A percentile compares a stretch with the other conserved stretches of the same genome.
These are phyloP conservation scores for Candolleomyces eurysporus DNA, from an alignment of 768 basidiomycete genomes.

Conservation along the genomic window DNA sequence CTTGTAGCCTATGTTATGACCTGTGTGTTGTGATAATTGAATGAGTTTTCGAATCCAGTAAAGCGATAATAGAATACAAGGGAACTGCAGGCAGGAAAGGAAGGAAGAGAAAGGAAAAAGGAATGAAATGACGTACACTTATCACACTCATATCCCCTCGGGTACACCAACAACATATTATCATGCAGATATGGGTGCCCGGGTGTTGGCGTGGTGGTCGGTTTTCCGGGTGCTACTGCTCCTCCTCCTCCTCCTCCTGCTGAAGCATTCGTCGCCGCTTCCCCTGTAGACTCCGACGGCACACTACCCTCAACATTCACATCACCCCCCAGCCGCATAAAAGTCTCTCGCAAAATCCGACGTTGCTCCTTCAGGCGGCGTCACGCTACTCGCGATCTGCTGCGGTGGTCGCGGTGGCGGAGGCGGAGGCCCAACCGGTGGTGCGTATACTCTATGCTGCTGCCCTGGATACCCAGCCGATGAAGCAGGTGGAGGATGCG, in stretches of 20 bases:
- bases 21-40: slow-evolving; percentile 31
- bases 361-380: slow-evolving; percentile 7
- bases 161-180: slow-evolving; percentile 69
- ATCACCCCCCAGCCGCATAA: slow-evolving; percentile 46
- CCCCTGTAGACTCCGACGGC: neutral
- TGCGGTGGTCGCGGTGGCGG: neutral
- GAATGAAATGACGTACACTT: slow-evolving; percentile 54
- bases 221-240: slow-evolving; percentile 49
- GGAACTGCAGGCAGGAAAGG: neutral
- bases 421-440: neutral
- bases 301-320: slow-evolving; percentile 11
- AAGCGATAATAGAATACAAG: neutral
- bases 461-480: neutral
- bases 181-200: slow-evolving; percentile 67
- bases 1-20: slow-evolving; percentile 75
- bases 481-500: neutral
- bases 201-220: slow-evolving; percentile 58
- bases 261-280: neutral
- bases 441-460: neutral
- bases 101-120: neutral
- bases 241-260: neutral
- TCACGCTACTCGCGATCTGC: slow-evolving; percentile 7
- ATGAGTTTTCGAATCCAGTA: neutral
- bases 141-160: slow-evolving; percentile 53
- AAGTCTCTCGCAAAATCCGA: slow-evolving; percentile 68